Evolutionary conservation across 257 asterid species (phyloP).

Genomic region (Haberlea rhodopensis): DNA sequence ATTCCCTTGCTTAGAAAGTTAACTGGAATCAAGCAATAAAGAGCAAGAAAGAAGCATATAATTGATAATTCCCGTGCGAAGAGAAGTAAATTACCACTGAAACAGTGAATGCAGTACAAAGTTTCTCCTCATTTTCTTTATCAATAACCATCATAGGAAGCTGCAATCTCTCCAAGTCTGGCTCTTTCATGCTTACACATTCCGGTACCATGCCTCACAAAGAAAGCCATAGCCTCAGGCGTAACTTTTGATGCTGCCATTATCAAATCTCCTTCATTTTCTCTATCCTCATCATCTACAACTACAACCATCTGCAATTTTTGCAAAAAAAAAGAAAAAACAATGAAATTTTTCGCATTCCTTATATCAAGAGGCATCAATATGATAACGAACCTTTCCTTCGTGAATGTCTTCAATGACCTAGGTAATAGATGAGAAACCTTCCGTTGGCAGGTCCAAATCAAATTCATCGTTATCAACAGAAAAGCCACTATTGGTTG

Average conservation of each 20-base stretch:
- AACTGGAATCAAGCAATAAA: constrained; percentile 10
- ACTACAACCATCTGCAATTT: constrained; percentile 81
- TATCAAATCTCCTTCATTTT: constrained; percentile 94
- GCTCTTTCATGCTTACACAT: constrained; percentile 97
- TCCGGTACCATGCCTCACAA: constrained; percentile 96
- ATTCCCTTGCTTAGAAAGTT: constrained; percentile 1
- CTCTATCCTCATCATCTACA: constrained; percentile 96
- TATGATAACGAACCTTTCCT: constrained; percentile 63
- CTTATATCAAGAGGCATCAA: constrained; percentile 16
- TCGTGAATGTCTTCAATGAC: constrained; percentile 84
- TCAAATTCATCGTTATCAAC: constrained; percentile 58
- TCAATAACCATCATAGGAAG: constrained; percentile 90
- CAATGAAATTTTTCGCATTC: constrained; percentile 13
- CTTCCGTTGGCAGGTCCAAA: constrained; percentile 70
- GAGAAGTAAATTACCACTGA: constrained; percentile 71
- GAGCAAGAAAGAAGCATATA: not conserved
- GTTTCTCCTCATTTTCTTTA: constrained; percentile 92
- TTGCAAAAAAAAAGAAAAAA: constrained; percentile 15
- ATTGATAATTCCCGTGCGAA: not conserved
- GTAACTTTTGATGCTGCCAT: constrained; percentile 97
- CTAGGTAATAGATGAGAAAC: constrained; percentile 70
- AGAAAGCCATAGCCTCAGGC: constrained; percentile 94
- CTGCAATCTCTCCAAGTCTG: constrained; percentile 75
- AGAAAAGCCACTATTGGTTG: constrained; percentile 53
- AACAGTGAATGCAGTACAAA: constrained; percentile 84